Percentiles rank a stretch among this genome's conserved stretches.
Evolutionary conservation across 2,329 filamentous ascomycete species (phyloP).

Genomic region (Geosmithia putterillii): DNA sequence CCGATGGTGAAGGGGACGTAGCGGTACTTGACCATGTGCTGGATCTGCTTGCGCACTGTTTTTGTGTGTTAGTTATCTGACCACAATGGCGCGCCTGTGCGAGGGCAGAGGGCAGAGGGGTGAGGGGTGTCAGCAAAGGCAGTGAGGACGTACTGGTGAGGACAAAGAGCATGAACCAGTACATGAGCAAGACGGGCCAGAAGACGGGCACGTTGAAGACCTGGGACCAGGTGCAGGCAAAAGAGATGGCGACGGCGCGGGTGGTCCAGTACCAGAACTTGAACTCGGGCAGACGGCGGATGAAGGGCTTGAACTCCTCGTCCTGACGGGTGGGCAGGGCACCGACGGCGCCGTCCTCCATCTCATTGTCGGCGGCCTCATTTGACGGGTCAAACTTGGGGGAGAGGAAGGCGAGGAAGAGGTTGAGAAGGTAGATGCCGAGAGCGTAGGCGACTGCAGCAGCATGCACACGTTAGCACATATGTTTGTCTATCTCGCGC

Average conservation of each 20-base stretch:
- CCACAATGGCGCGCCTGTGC: background rate
- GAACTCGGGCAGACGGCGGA: slow-evolving; percentile 91
- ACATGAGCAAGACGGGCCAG: slow-evolving; percentile 96
- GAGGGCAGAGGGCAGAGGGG: background rate
- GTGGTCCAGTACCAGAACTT: slow-evolving; percentile 99
- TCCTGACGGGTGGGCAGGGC: slow-evolving; percentile 88
- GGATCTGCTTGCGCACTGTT: slow-evolving; percentile 93
- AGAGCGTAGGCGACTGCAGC: slow-evolving; percentile 81
- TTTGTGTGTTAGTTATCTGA: background rate
- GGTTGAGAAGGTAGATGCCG: slow-evolving; percentile 96
- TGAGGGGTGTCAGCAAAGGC: background rate
- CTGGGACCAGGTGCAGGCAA: slow-evolving; percentile 83
- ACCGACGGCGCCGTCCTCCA: slow-evolving; percentile 80
- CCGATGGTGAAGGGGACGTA: slow-evolving; percentile 91
- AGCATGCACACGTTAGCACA: slow-evolving; percentile 3
- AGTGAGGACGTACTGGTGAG: slow-evolving; percentile 68
- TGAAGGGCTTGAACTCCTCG: slow-evolving; percentile 96
- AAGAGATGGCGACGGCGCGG: slow-evolving; percentile 69
- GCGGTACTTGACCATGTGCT: slow-evolving; percentile 99
- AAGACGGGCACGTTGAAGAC: slow-evolving; percentile 97
- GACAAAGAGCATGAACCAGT: slow-evolving; percentile 95
- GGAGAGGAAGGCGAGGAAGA: slow-evolving; percentile 96
- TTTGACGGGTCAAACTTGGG: slow-evolving; percentile 98
- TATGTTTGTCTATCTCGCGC: background rate
- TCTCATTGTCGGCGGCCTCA: slow-evolving; percentile 80